Conservation (phyloP, 352 stramenopile species). For the Phytophthora pini region DNA sequence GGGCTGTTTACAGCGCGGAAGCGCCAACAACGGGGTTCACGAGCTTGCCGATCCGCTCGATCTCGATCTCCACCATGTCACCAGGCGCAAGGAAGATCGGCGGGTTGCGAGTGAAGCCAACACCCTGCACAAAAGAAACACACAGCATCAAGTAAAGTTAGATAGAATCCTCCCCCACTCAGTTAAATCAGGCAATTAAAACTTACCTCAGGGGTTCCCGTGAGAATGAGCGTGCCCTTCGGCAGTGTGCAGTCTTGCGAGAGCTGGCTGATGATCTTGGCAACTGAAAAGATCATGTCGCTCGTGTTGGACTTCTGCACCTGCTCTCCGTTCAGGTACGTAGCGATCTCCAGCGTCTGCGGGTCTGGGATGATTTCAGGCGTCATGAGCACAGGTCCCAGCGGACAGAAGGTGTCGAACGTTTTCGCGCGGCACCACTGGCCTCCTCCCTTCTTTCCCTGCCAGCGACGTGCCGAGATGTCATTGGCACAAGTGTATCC, state of each 20-base stretch:
- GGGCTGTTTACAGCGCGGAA: slow-evolving; percentile 56
- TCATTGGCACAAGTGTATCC: slow-evolving; percentile 91
- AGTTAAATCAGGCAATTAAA: not conserved
- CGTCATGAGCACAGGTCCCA: slow-evolving; percentile 88
- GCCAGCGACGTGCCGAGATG: slow-evolving; percentile 89
- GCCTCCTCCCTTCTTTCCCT: slow-evolving; percentile 83
- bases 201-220: slow-evolving; percentile 86
- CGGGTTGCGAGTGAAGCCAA: slow-evolving; percentile 89
- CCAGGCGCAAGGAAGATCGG: slow-evolving; percentile 86
- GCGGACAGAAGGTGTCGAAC: slow-evolving; percentile 92
- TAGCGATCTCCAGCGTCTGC: slow-evolving; percentile 79
- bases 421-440: slow-evolving; percentile 92
- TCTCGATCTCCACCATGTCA: slow-evolving; percentile 92
- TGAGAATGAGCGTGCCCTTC: slow-evolving; percentile 91
- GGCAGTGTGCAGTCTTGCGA: slow-evolving; percentile 90
- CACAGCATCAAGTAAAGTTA: slow-evolving; percentile 6
- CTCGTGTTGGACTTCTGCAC: slow-evolving; percentile 90
- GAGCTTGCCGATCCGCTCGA: slow-evolving; percentile 90
- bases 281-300: slow-evolving; percentile 93
- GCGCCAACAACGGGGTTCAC: slow-evolving; percentile 82
- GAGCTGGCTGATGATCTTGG: slow-evolving; percentile 88
- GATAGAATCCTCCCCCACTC: not conserved
- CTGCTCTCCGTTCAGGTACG: slow-evolving; percentile 80
- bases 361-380: slow-evolving; percentile 76
- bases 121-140: slow-evolving; percentile 51